Evolutionary conservation across 1,284 basidiomycete species (phyloP).

Genomic region (Microbotryomycetes sp.): DNA sequence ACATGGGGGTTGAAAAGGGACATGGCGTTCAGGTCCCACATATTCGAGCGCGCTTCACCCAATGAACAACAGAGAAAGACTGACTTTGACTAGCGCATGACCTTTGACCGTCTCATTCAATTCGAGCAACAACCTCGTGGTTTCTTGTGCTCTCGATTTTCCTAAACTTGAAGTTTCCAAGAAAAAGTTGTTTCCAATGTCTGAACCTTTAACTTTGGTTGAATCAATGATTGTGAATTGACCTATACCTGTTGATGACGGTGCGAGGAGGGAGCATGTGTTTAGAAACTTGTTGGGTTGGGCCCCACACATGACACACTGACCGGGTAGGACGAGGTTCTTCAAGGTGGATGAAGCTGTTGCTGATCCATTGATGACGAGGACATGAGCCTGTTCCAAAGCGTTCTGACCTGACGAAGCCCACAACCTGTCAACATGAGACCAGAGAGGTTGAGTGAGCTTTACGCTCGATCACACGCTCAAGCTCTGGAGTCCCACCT

Average conservation of each 20-base stretch:
- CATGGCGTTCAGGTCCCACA: background rate
- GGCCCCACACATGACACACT: slow-evolving; percentile 13
- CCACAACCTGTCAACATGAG: slow-evolving; percentile 63
- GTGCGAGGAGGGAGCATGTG: background rate
- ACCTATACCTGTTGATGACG: slow-evolving; percentile 56
- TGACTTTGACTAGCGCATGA: slow-evolving; percentile 55
- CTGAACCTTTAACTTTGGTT: slow-evolving; percentile 56
- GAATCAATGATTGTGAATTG: slow-evolving; percentile 81
- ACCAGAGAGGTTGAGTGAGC: background rate
- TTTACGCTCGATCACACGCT: background rate
- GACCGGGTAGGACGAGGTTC: slow-evolving; percentile 85
- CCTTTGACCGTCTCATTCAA: slow-evolving; percentile 83
- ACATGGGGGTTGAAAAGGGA: background rate
- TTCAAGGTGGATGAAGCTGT: slow-evolving; percentile 82
- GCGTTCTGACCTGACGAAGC: slow-evolving; percentile 88
- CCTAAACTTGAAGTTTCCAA: slow-evolving; percentile 70
- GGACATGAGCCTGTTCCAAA: slow-evolving; percentile 73
- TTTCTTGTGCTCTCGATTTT: slow-evolving; percentile 70
- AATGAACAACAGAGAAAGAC: slow-evolving; percentile 19
- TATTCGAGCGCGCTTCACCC: background rate
- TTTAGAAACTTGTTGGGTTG: background rate
- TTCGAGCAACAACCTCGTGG: slow-evolving; percentile 69
- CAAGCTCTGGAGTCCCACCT: slow-evolving; percentile 49
- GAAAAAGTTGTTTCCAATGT: slow-evolving; percentile 96
- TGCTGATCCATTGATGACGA: slow-evolving; percentile 72